Percentiles rank a stretch among this genome's conserved stretches.
phyloP scores from a whole-genome alignment of 2,329 filamentous ascomycete genomes.

The Colletotrichum kahawae region DNA sequence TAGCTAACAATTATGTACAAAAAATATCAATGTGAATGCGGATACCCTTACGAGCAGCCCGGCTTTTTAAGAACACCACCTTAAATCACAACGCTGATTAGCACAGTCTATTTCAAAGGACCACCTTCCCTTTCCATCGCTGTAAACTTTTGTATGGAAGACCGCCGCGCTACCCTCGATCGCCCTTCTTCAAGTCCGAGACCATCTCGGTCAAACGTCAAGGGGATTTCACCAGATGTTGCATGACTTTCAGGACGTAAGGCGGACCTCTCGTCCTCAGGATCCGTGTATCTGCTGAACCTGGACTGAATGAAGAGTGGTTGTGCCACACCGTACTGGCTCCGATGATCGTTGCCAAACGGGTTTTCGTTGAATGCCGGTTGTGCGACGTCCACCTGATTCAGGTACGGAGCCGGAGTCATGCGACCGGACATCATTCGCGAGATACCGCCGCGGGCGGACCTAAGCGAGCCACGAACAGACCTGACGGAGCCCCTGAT shows the following conservation, averaged over 20 bases:
- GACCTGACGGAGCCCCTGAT: slow-evolving; percentile 9
- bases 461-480: slow-evolving; percentile 5
- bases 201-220: slow-evolving; percentile 4
- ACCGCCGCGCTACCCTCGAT: neutral
- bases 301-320: slow-evolving; percentile 11
- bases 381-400: neutral
- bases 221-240: slow-evolving; percentile 11
- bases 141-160: slow-evolving; percentile 12
- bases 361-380: neutral
- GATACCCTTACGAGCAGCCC: neutral
- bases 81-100: neutral
- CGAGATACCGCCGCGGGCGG: neutral
- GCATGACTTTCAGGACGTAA: slow-evolving; percentile 8
- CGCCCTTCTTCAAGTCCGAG: neutral
- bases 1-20: neutral
- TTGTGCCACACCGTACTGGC: slow-evolving; percentile 3
- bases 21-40: neutral
- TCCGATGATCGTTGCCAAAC: neutral
- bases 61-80: neutral
- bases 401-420: neutral
- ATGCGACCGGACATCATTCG: slow-evolving; percentile 5
- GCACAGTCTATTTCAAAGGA: slow-evolving; percentile 3
- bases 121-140: neutral
- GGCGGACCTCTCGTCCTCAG: neutral
- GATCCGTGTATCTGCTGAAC: slow-evolving; percentile 13